Evolutionary conservation across 768 basidiomycete species (phyloP), one percentile per base, ranked within the genome.

Genomic region (Kwoniella bestiolae): DNA sequence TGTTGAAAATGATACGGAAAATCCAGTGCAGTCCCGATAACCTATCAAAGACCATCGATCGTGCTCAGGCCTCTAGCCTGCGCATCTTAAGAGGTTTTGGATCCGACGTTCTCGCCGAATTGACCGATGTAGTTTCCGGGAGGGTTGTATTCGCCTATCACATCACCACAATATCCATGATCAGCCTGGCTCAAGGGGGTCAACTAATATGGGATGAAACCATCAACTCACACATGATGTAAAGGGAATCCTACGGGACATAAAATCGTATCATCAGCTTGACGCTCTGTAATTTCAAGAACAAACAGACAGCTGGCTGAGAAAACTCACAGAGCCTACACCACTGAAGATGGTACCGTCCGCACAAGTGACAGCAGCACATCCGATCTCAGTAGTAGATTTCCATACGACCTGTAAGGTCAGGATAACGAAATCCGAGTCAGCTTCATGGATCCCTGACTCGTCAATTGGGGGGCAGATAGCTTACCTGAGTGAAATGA

Each of bases 351-450:
- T 60, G 6, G 67, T 71, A n/a, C 69, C 68, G 7, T 67, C 60
- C 3, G 72, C 29, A 44, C 65, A 66, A 26, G 50, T 23, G 1
- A 47, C 25, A 21, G 59, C 29, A 0, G 74, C 75, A 46, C 78
- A 79, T 3, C 78, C 75, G 29, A 77, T 23, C 47, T 72, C 31
- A n/a, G 63, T 74, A 11, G 73, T 79, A 3, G 31, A 52, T 57
- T 73, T 67, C 78, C 78, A 75, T 9, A 77, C 71, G 21, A 69
- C 66, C 55, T 67, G 47, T 2, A 26, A 46, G 41, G 28, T 21
- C n/a, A n/a, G 7, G 3, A 5, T 21, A 58, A 6, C 16, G 41
- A 12, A 58, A 38, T 38, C 11, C 29, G 29, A 14, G 41, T 47
- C 11, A 56, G 28, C 56, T 28, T 46, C 26, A 45, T 58, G 12